These are phyloP conservation scores for Tylopilus balloui DNA, from an alignment of 768 basidiomycete genomes.

Conservation along the genomic window DNA sequence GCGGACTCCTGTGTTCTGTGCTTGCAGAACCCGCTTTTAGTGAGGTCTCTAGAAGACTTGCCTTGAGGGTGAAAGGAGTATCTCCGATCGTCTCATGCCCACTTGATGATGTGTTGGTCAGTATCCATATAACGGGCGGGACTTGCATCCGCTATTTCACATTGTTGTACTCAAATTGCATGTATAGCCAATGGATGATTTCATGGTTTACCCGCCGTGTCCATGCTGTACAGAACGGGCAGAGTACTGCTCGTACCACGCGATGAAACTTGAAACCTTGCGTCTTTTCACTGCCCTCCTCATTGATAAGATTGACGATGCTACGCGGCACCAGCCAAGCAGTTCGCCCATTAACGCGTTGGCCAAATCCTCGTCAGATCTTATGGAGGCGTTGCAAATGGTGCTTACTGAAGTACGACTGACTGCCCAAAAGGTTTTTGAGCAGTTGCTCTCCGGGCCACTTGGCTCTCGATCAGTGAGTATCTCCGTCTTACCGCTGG, in stretches of 20 bases:
- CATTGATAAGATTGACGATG: constrained; percentile 32
- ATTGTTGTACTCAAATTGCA: constrained; percentile 22
- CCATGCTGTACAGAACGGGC: constrained; percentile 23
- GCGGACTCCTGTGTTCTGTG: constrained; percentile 13
- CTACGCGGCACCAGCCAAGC: not conserved
- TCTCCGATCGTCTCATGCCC: constrained; percentile 3
- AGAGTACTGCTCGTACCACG: constrained; percentile 28
- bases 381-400: constrained; percentile 20
- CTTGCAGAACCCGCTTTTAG: constrained; percentile 17
- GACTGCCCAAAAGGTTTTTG: constrained; percentile 17
- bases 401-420: constrained; percentile 20
- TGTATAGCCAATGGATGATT: constrained; percentile 50
- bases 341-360: not conserved
- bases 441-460: constrained; percentile 16
- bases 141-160: constrained; percentile 8
- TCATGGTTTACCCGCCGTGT: constrained; percentile 38
- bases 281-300: constrained; percentile 40
- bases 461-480: constrained; percentile 23
- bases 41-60: constrained; percentile 10
- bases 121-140: constrained; percentile 20
- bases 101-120: constrained; percentile 26
- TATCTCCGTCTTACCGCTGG: not conserved
- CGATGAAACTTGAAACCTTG: constrained; percentile 38
- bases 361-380: constrained; percentile 6
- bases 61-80: constrained; percentile 10